Base-by-base conservation (phyloP, 202 grass and related monocot species). In the Digitaria exilis region DNA sequence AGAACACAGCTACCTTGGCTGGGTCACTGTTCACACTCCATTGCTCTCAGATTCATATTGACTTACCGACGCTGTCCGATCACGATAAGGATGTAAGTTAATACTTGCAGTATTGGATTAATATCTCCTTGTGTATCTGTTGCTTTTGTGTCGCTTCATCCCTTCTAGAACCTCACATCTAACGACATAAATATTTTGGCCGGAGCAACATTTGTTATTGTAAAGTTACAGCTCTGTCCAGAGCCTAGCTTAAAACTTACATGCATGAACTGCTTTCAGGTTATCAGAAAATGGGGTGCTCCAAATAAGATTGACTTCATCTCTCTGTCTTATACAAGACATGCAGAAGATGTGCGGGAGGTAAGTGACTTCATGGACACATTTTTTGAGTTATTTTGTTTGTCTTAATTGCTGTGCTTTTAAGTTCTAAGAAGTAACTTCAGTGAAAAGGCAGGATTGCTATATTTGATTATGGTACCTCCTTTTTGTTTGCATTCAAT, bases 301-400 rank as follows among this genome's bases (percentile, higher is more conserved):
- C 87, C 82, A 34, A 98, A 98, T 85, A 98, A 98, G 84, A 98
- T 98, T 73, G 96, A 98, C 78, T 98, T 98, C 78, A 85, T 98
- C 66, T 98, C 96, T 75, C 59, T 98, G 43, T 96, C 93, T 86
- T 98, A 96, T 83, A 98, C 96, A 31, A 96, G 96, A 54, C 93
- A 96, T 34, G 96, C 91, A 32, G 85, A 98, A 78, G 96, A 98
- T 90, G 96, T 98, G 67, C 86, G 89, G 32, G 87, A 96, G 83
- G 96, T 95, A 83, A 81, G 76, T 34, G 45, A 55, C 16, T 61
- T 56, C 7, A 9, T 49, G 10, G 79, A 79, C 78, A 14, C 28
- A 86, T 42, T 74, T n/a, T n/a, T 73, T 65, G 35, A 55, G 45
- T 75, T 76, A 63, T 28, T 54, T 34, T 2, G 3, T 60, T 18